Base-by-base conservation (phyloP, 2,329 filamentous ascomycete species). In the Penicillium sp. region DNA sequence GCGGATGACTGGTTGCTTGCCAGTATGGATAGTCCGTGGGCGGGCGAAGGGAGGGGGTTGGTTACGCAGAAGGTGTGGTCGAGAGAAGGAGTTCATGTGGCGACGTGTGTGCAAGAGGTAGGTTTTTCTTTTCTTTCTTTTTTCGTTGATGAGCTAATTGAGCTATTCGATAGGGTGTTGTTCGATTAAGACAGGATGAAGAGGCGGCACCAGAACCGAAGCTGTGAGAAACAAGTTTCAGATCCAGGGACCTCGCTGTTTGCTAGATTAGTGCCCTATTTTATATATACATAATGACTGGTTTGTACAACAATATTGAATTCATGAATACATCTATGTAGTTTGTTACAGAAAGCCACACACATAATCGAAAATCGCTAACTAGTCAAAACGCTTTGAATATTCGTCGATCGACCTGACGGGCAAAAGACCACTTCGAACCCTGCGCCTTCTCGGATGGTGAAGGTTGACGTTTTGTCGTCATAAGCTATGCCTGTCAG, bases 401-500 rank as follows among this genome's bases (percentile, higher is more conserved):
- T 71, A 26, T 64, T 68, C 5, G 65, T 63, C 18, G 69, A 71
- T 6, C 69, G 60, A 3, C 71, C 71, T 2, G 55, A 60, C 5
- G 90, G 90, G 69, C 90, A 94, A 70, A 94, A 90, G 9, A 88
- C 80, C 14, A 94, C 80, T 69, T 92, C 84, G 78, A 89, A 94
- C 0, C 89, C 89, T 21, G 87, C 88, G 18, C 90, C 89, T 33
- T 76, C 72, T 3, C 79, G 79, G 33, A 82, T 79, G 64, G 83
- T 81, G 68, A 84, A 83, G 1, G 81, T 83, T 21, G 79, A 82
- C 11, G 74, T 77, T 62, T 81, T 76, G 61, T 84, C 81, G 62
- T 84, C 81, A 61, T 81, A 83, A n/a, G 81, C 78, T 77, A 46
- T 23, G 23, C 12, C 20, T 42, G 47, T 53, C 9, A 43, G 42